These are phyloP conservation scores for Miscanthus sacchariflorus DNA, from an alignment of 202 grass and related monocot genomes.

Conservation along the genomic window DNA sequence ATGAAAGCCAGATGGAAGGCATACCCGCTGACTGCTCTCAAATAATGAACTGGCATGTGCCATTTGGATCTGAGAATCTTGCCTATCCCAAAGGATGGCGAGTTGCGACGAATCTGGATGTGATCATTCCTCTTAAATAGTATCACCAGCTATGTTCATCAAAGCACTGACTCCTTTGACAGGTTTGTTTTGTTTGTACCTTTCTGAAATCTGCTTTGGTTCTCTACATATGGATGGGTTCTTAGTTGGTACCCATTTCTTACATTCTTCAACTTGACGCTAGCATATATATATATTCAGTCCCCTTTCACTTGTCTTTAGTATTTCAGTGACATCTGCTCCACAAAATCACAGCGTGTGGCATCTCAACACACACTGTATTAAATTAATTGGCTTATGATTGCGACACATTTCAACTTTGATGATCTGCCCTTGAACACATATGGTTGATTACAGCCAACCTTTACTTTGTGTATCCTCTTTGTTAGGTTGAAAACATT, in stretches of 20 bases:
- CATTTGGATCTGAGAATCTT: slow-evolving; percentile 68
- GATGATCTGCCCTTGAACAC: neutral
- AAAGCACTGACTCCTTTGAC: slow-evolving; percentile 66
- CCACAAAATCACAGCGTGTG: slow-evolving; percentile 16
- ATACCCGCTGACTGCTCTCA: slow-evolving; percentile 83
- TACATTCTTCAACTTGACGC: neutral
- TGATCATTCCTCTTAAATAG: slow-evolving; percentile 76
- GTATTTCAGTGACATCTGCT: slow-evolving; percentile 18
- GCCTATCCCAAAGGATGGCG: slow-evolving; percentile 93
- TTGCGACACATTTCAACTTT: slow-evolving; percentile 42
- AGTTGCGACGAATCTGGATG: slow-evolving; percentile 70
- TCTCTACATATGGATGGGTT: slow-evolving; percentile 24
- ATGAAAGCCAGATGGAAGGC: slow-evolving; percentile 98
- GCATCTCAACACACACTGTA: neutral
- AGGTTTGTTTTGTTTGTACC: slow-evolving; percentile 48
- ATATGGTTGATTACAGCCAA: slow-evolving; percentile 31
- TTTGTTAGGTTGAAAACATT: slow-evolving; percentile 11
- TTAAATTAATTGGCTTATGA: slow-evolving; percentile 36
- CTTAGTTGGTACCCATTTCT: slow-evolving; percentile 18
- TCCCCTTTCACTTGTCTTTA: slow-evolving; percentile 40
- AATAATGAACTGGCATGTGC: slow-evolving; percentile 99
- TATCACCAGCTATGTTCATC: slow-evolving; percentile 43
- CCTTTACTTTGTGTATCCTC: neutral
- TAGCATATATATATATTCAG: slow-evolving; percentile 24
- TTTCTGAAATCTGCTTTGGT: slow-evolving; percentile 29